These are phyloP conservation scores for Xylaria curta DNA, from an alignment of 495 filamentous ascomycete species.

Conservation along the genomic window DNA sequence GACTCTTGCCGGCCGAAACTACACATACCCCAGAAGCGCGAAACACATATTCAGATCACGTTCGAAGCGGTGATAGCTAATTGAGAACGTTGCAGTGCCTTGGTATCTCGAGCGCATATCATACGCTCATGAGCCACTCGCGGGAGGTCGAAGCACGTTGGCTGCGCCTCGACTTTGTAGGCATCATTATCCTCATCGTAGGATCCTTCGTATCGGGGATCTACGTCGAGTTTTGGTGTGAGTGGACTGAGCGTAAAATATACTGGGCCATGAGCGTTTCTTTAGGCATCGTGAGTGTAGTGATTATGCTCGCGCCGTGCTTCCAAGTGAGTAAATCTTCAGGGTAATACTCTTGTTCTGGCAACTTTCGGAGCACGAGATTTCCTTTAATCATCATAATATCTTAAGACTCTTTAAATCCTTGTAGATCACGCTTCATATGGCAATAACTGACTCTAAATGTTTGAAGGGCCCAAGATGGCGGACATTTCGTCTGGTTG, in stretches of 20 bases:
- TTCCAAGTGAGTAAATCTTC: conserved; percentile 40
- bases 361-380: not conserved
- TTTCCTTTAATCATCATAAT: not conserved
- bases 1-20: not conserved
- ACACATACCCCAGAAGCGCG: not conserved
- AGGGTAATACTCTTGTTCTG: not conserved
- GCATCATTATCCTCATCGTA: conserved; percentile 55
- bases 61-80: not conserved
- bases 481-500: conserved; percentile 44
- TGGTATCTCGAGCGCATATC: conserved; percentile 52
- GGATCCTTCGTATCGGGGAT: conserved; percentile 58
- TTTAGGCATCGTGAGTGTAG: conserved; percentile 41
- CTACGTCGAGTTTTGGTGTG: conserved; percentile 59
- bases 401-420: not conserved
- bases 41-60: not conserved
- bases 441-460: not conserved
- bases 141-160: conserved; percentile 45
- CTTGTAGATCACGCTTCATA: not conserved
- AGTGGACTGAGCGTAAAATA: conserved; percentile 44
- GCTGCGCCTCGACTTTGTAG: conserved; percentile 54
- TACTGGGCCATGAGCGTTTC: conserved; percentile 57
- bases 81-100: conserved; percentile 38
- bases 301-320: conserved; percentile 49
- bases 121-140: conserved; percentile 61
- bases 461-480: conserved; percentile 36